Evolutionary conservation across 129 eudicot genomes (phyloP).

Genomic region (Ambrosia trifida): DNA sequence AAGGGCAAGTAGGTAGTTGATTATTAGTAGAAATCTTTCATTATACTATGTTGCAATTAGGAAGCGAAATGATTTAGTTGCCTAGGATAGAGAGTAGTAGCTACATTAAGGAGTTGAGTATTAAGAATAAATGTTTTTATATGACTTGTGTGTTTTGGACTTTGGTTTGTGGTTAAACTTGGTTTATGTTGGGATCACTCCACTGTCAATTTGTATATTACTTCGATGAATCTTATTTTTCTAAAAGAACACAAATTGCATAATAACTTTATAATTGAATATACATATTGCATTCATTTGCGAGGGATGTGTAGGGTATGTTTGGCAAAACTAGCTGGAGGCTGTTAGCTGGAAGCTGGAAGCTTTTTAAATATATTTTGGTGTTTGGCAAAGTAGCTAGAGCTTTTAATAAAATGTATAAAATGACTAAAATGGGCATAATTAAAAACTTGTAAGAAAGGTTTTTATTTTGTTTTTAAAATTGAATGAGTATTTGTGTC

Average conservation of each 20-base stretch:
- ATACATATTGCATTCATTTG: slow-evolving; percentile 64
- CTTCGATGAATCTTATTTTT: too few species aligned
- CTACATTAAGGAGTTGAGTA: background rate
- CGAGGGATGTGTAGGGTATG: slow-evolving; percentile 95
- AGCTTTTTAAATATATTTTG: too few species aligned
- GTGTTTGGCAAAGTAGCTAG: too few species aligned
- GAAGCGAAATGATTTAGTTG: background rate
- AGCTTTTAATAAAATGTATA: too few species aligned
- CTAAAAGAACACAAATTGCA: background rate
- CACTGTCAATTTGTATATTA: background rate
- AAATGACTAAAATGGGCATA: too few species aligned
- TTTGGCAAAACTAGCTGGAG: too few species aligned
- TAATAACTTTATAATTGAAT: slow-evolving; percentile 18
- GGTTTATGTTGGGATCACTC: background rate
- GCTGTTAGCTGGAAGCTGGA: too few species aligned
- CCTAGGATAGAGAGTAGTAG: background rate
- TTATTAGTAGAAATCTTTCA: background rate
- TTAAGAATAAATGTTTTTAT: background rate
- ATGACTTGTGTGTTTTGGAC: background rate
- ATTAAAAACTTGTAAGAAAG: too few species aligned
- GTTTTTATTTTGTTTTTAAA: too few species aligned
- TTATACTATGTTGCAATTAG: background rate
- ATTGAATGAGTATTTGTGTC: too few species aligned
- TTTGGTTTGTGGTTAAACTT: background rate
- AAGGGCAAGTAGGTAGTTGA: background rate